A percentile compares a stretch with the other conserved stretches of the same genome.
These are phyloP conservation scores for Russula vinacea DNA, from an alignment of 768 basidiomycete species.

Conservation along the genomic window DNA sequence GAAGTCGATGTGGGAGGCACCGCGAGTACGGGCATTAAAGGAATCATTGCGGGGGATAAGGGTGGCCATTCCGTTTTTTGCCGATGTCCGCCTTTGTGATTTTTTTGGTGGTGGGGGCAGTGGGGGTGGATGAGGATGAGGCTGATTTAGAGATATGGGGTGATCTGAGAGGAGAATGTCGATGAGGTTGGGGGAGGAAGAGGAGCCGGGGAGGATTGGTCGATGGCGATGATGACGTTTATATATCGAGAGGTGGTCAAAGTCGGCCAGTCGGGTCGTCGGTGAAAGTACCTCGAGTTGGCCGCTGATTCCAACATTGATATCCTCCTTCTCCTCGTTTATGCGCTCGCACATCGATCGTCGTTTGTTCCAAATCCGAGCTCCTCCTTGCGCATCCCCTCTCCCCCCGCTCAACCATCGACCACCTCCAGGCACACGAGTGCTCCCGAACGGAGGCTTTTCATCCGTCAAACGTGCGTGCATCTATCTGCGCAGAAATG, in stretches of 20 bases:
- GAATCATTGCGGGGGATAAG: slow-evolving; percentile 63
- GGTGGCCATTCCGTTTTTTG: slow-evolving; percentile 38
- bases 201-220: slow-evolving; percentile 17
- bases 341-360: slow-evolving; percentile 29
- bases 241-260: slow-evolving; percentile 26
- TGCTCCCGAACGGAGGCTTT: slow-evolving; percentile 1
- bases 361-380: slow-evolving; percentile 24
- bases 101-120: neutral
- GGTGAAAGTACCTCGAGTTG: slow-evolving; percentile 10
- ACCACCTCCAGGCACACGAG: slow-evolving; percentile 2
- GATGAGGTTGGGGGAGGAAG: slow-evolving; percentile 28
- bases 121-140: slow-evolving; percentile 36
- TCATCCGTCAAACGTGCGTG: slow-evolving; percentile 23
- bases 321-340: slow-evolving; percentile 28
- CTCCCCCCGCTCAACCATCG: slow-evolving; percentile 16
- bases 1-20: slow-evolving; percentile 86
- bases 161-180: slow-evolving; percentile 27
- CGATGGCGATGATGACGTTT: slow-evolving; percentile 30
- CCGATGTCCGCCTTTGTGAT: neutral
- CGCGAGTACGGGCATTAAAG: slow-evolving; percentile 68
- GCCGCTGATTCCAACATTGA: slow-evolving; percentile 6
- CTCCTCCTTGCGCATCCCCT: neutral
- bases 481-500: slow-evolving; percentile 12
- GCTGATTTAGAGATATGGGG: slow-evolving; percentile 26
- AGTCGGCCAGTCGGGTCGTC: slow-evolving; percentile 13